A percentile compares a stretch with the other conserved stretches of the same genome.
Conservation (phyloP, 1,284 basidiomycete species). For the Sporisorium reilianum region DNA sequence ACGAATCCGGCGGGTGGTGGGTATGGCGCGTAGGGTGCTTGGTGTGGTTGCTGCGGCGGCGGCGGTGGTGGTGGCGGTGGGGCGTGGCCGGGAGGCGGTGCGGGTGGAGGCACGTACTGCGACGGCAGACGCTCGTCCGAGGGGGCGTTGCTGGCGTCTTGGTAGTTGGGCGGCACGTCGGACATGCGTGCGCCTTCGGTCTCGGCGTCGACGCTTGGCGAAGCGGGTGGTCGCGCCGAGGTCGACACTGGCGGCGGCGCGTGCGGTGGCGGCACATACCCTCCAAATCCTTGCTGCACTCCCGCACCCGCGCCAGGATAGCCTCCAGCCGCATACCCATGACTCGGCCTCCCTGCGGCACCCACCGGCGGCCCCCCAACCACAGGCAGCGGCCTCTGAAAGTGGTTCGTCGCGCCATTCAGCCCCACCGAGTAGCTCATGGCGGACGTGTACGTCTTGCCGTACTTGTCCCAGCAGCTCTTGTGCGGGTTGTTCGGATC, state of each 20-base stretch:
- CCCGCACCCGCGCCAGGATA: slow-evolving; percentile 34
- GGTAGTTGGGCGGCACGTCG: slow-evolving; percentile 51
- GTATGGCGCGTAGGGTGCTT: slow-evolving; percentile 11
- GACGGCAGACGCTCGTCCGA: slow-evolving; percentile 37
- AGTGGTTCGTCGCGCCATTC: slow-evolving; percentile 15
- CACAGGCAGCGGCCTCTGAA: slow-evolving; percentile 48
- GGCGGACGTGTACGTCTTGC: slow-evolving; percentile 40
- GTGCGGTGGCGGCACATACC: slow-evolving; percentile 18
- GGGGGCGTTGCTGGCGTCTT: slow-evolving; percentile 40
- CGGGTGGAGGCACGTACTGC: slow-evolving; percentile 41
- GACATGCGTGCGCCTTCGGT: slow-evolving; percentile 48
- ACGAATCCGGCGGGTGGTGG: slow-evolving; percentile 13
- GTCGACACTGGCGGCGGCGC: slow-evolving; percentile 14
- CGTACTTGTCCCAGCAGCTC: slow-evolving; percentile 55
- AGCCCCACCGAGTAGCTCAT: slow-evolving; percentile 48
- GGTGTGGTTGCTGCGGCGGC: slow-evolving; percentile 10
- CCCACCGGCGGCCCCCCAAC: slow-evolving; percentile 9
- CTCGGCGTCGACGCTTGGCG: slow-evolving; percentile 34
- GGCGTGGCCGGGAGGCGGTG: slow-evolving; percentile 28
- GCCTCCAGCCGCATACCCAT: slow-evolving; percentile 32
- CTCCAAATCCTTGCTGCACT: slow-evolving; percentile 13
- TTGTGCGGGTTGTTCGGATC: slow-evolving; percentile 52
- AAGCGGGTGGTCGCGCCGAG: slow-evolving; percentile 10
- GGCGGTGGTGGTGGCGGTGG: slow-evolving; percentile 13
- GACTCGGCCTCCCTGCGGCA: slow-evolving; percentile 24